phyloP scores from a whole-genome alignment of 352 stramenopile genomes.

The Phytophthora ramorum region DNA sequence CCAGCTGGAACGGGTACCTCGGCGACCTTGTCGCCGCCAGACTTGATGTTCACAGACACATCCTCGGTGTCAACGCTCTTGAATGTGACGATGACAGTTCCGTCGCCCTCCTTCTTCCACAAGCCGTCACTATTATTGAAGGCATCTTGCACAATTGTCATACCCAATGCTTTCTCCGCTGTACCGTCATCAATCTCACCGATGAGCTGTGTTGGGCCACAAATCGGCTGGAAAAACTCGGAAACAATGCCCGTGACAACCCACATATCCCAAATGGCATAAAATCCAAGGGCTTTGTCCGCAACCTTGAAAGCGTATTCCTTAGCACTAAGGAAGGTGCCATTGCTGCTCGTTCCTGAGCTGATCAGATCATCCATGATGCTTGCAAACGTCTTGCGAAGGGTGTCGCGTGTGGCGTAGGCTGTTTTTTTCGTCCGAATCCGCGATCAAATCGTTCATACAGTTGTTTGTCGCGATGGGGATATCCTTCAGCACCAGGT shows the following conservation, averaged over 20 bases:
- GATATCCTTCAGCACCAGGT: slow-evolving; percentile 54
- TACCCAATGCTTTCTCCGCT: slow-evolving; percentile 35
- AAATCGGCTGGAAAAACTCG: slow-evolving; percentile 56
- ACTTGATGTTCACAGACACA: slow-evolving; percentile 43
- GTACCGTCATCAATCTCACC: slow-evolving; percentile 46
- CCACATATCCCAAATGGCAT: slow-evolving; percentile 47
- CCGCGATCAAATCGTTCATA: slow-evolving; percentile 32
- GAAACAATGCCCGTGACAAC: slow-evolving; percentile 40
- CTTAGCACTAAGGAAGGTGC: slow-evolving; percentile 26
- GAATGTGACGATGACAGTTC: slow-evolving; percentile 34
- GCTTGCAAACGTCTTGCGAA: slow-evolving; percentile 47
- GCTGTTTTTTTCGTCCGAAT: slow-evolving; percentile 26
- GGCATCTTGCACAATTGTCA: slow-evolving; percentile 43
- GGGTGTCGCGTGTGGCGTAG: slow-evolving; percentile 38
- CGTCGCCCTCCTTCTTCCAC: slow-evolving; percentile 31
- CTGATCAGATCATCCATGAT: slow-evolving; percentile 50
- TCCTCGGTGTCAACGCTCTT: slow-evolving; percentile 35
- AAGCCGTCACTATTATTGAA: slow-evolving; percentile 38
- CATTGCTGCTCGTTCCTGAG: slow-evolving; percentile 35
- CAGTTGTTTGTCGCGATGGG: slow-evolving; percentile 44
- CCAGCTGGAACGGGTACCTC: slow-evolving; percentile 32
- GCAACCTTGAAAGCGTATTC: slow-evolving; percentile 45
- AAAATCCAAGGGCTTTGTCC: slow-evolving; percentile 42
- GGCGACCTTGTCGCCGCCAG: slow-evolving; percentile 32
- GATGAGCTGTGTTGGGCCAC: slow-evolving; percentile 44